Percentiles rank a stretch among this genome's conserved stretches.
Conservation (phyloP, 805 yeast species). For the Debaryomyces maramus region DNA sequence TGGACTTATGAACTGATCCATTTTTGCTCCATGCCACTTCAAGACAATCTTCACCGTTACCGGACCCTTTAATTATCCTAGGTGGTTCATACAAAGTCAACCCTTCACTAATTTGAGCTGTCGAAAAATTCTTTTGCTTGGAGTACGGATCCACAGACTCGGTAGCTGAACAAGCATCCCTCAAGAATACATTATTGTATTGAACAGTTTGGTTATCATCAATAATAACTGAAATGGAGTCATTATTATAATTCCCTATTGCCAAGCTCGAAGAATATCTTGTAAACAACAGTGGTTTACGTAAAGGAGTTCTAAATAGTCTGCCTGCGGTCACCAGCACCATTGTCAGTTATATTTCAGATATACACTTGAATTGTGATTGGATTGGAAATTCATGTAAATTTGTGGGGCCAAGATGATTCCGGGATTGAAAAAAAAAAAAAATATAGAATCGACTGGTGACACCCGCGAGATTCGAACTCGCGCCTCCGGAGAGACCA, state of each 20-base stretch:
- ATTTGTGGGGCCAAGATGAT: neutral
- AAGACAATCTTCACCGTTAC: constrained; percentile 26
- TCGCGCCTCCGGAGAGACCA: constrained; percentile 41
- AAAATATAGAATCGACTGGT: constrained; percentile 6
- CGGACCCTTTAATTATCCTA: constrained; percentile 24
- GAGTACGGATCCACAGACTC: constrained; percentile 54
- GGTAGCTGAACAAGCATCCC: constrained; percentile 59
- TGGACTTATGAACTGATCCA: constrained; percentile 24
- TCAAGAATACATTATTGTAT: constrained; percentile 54
- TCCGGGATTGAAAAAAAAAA: constrained; percentile 1
- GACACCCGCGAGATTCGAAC: constrained; percentile 33
- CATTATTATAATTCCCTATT: constrained; percentile 19
- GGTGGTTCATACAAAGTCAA: constrained; percentile 39
- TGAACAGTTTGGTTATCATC: constrained; percentile 25
- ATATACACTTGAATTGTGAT: no score
- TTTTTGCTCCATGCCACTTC: constrained; percentile 41
- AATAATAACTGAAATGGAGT: constrained; percentile 23
- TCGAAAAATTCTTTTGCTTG: constrained; percentile 64
- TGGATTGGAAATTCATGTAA: no score
- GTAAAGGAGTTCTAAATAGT: neutral
- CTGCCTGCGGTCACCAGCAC: neutral
- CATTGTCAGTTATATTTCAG: no score
- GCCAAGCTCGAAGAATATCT: constrained; percentile 4
- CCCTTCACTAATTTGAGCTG: constrained; percentile 45
- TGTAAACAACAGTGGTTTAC: neutral